Base-by-base conservation (phyloP, 2,329 filamentous ascomycete species). In the Pseudogymnoascus sp. region DNA sequence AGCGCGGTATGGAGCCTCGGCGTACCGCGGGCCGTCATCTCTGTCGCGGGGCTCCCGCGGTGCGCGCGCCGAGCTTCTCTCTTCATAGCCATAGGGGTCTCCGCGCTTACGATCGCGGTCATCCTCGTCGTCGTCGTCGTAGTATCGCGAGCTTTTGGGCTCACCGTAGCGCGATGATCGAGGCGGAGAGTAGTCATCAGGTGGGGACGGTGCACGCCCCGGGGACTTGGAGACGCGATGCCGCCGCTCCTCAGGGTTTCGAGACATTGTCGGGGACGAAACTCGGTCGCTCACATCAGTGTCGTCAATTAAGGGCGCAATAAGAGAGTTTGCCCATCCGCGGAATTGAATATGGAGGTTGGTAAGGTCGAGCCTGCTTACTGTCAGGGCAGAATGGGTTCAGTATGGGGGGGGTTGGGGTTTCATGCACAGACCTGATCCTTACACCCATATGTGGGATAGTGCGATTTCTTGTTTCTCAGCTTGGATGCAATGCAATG, bases 381-480 rank as follows among this genome's bases (percentile, higher is more conserved):
- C 50, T 56, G 16, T 56, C 50, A 56, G 50, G 50, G 50, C 50
- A 33, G 50, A 56, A 56, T 56, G 50, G 50, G 50, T 56, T 56
- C 50, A 56, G 28, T 56, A 56, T 56, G 50, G 50, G 50, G 50
- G 50, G 50, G 50, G 50, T 56, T 56, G 50, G 50, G 50, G 50
- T 56, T 56, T 56, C 50, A 56, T 56, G 50, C 50, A 56, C 50
- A 56, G 50, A 56, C 50, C 50, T 56, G 50, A 56, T 56, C 50
- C 50, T 56, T 56, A 56, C 16, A 56, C 28, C 50, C 50, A 56
- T 56, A 56, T 56, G n/a, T 56, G 50, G 50, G 50, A 56, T 56
- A 56, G 50, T 56, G 50, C 28, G 2, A 10, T 56, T 56, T 35
- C 28, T 56, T 56, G 50, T 33, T 56, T 56, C 50, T 56, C 50